Percentiles rank a stretch among this genome's conserved stretches.
phyloP scores from a whole-genome alignment of 1,284 basidiomycete species.

The Rhodotorula mucilaginosa region DNA sequence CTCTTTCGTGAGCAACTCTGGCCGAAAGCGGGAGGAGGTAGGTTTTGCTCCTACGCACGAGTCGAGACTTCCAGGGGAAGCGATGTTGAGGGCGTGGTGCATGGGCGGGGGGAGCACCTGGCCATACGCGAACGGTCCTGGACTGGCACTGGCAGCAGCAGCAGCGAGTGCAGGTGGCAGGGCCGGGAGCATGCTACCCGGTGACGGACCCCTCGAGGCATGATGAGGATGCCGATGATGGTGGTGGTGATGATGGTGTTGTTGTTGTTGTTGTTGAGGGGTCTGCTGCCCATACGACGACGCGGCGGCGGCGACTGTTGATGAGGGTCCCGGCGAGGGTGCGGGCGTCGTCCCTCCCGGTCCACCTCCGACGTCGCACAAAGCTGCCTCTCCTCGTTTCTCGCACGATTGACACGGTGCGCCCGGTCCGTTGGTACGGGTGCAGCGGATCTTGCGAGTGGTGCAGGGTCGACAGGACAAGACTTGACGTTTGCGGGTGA shows the following conservation, averaged over 20 bases:
- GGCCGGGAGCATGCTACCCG: constrained; percentile 1
- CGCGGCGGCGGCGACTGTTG: not conserved
- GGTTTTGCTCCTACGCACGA: not conserved
- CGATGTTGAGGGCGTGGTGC: not conserved
- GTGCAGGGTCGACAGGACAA: constrained; percentile 8
- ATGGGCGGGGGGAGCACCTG: not conserved
- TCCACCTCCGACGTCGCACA: constrained; percentile 15
- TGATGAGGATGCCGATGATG: not conserved
- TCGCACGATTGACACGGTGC: constrained; percentile 22
- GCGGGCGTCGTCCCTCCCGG: not conserved
- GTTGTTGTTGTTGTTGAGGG: not conserved
- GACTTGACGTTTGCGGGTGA: constrained; percentile 5
- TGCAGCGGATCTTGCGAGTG: constrained; percentile 24
- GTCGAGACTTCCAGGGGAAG: not conserved
- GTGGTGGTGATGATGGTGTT: not conserved
- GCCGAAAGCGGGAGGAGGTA: not conserved
- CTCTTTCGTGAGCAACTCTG: not conserved
- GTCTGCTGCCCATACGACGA: not conserved
- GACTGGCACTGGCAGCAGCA: not conserved
- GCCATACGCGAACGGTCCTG: not conserved
- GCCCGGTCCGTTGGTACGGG: constrained; percentile 12
- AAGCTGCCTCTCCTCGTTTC: constrained; percentile 20
- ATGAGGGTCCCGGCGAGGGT: not conserved
- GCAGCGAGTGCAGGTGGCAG: not conserved
- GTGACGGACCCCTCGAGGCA: not conserved